Evolutionary conservation across 345 rosid species (phyloP).

Genomic region (Hibiscus tridactylites): DNA sequence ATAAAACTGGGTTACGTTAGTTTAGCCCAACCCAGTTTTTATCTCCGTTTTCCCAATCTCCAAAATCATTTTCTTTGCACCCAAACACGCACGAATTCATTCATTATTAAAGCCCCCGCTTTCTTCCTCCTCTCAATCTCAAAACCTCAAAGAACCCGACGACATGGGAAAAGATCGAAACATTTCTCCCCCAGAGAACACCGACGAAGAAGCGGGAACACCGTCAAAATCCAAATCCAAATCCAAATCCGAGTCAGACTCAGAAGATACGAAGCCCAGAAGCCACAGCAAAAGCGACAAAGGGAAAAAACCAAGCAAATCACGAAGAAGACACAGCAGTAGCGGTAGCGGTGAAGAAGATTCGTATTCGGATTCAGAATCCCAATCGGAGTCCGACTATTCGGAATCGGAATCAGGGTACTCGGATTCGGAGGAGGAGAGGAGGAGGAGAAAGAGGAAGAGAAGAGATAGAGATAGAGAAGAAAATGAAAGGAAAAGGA

Average conservation of each 20-base stretch:
- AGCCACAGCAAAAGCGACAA: not conserved
- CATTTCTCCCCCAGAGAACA: not conserved
- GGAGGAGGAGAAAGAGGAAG: conserved; percentile 16
- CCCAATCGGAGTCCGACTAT: conserved; percentile 5
- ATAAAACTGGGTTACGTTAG: not conserved
- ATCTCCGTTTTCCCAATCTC: not conserved
- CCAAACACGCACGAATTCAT: not conserved
- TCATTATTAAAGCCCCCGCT: not conserved
- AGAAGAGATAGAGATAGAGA: not conserved
- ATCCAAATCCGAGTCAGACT: not conserved
- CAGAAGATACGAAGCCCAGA: not conserved
- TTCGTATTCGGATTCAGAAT: conserved; percentile 7
- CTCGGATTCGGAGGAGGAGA: conserved; percentile 1
- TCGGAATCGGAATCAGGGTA: not conserved
- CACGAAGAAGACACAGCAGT: conserved; percentile 4
- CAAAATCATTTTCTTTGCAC: not conserved
- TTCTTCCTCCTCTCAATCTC: not conserved
- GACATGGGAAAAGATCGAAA: conserved; percentile 11
- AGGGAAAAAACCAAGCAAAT: conserved; percentile 6
- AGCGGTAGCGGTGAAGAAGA: not conserved
- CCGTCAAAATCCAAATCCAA: not conserved
- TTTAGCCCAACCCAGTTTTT: not conserved
- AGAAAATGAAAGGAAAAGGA: not conserved
- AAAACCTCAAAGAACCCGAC: not conserved
- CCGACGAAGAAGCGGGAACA: conserved; percentile 5